Evolutionary conservation across 345 rosid species (phyloP).

Genomic region (Populus simonii): DNA sequence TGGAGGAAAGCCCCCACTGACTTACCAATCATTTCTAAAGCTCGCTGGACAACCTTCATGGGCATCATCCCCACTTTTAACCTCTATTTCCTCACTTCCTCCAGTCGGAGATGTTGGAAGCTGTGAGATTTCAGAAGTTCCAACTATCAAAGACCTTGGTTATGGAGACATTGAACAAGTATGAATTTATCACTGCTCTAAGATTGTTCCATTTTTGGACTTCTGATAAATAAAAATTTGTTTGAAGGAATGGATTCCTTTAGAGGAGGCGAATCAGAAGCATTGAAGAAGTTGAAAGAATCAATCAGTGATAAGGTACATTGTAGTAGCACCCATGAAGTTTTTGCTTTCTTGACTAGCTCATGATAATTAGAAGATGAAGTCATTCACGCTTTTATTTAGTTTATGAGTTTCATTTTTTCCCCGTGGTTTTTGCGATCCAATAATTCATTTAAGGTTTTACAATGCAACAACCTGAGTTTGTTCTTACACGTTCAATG

Average conservation of each 20-base stretch:
- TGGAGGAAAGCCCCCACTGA: constrained; percentile 81
- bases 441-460: background rate
- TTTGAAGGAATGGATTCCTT: constrained; percentile 60
- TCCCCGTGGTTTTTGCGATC: background rate
- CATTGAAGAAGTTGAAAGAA: constrained; percentile 60
- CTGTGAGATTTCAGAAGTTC: constrained; percentile 56
- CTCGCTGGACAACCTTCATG: constrained; percentile 81
- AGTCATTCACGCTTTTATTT: too few relatives aligned
- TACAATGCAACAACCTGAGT: background rate
- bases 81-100: constrained; percentile 55
- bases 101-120: constrained; percentile 61
- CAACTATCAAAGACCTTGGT: constrained; percentile 69
- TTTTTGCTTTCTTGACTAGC: too few relatives aligned
- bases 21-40: constrained; percentile 83
- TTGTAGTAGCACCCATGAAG: background rate
- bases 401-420: background rate
- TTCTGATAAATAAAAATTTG: background rate
- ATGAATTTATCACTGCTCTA: constrained; percentile 8
- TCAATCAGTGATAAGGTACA: constrained; percentile 62
- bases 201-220: background rate
- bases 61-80: constrained; percentile 48
- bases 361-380: too few relatives aligned
- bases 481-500: background rate
- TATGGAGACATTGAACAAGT: constrained; percentile 55
- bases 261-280: constrained; percentile 91